Evolutionary conservation across 163 green algal genomes (phyloP).

Genomic region (Prototheca wickerhamii): DNA sequence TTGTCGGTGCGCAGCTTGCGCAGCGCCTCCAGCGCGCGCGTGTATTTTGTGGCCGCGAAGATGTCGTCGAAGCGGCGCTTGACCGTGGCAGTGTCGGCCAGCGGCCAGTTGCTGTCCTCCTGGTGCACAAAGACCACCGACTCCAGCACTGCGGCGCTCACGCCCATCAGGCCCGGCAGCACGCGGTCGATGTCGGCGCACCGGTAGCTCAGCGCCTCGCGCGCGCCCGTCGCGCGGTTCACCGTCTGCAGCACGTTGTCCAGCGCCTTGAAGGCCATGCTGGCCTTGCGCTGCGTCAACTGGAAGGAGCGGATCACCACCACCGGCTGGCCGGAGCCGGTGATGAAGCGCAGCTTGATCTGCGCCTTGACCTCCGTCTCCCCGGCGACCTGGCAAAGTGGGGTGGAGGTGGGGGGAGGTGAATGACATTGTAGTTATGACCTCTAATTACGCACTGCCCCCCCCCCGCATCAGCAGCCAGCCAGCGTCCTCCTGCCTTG

Average conservation of each 20-base stretch:
- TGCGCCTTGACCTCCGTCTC: conserved; percentile 94
- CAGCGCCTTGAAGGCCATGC: conserved; percentile 74
- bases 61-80: conserved; percentile 98
- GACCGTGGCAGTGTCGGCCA: conserved; percentile 69
- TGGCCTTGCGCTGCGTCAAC: conserved; percentile 57
- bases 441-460: not conserved
- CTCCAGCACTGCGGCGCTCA: conserved; percentile 92
- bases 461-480: not conserved
- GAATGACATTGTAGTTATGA: not conserved
- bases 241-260: conserved; percentile 74
- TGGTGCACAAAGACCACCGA: conserved; percentile 99
- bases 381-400: conserved; percentile 52
- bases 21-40: conserved; percentile 82
- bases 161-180: conserved; percentile 89
- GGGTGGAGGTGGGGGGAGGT: not conserved
- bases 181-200: conserved; percentile 86
- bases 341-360: conserved; percentile 89
- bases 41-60: conserved; percentile 92
- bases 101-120: conserved; percentile 96
- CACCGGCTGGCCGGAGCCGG: conserved; percentile 49
- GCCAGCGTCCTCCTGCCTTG: conserved; percentile 56
- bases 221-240: conserved; percentile 59
- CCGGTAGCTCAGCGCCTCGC: conserved; percentile 58
- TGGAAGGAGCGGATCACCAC: conserved; percentile 79
- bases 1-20: conserved; percentile 72